These are phyloP conservation scores for Lactarius tabidus DNA, from an alignment of 768 basidiomycete species.

Conservation along the genomic window DNA sequence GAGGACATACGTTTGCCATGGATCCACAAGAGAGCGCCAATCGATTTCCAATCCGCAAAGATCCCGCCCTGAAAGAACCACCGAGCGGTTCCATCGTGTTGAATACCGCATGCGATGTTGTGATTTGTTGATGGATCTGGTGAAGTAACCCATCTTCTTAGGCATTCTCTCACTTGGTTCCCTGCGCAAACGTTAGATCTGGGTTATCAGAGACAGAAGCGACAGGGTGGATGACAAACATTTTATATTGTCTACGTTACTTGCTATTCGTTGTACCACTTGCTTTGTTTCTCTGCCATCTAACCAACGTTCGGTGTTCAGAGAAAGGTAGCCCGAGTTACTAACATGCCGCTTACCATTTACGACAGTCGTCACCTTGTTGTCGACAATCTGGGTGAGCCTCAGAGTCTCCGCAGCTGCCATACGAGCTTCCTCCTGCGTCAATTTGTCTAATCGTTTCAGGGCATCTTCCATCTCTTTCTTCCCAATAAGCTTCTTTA, in stretches of 20 bases:
- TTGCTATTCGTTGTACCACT: not conserved
- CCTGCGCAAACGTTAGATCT: not conserved
- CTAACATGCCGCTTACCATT: not conserved
- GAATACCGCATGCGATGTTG: not conserved
- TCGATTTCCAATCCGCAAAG: not conserved
- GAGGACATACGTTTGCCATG: not conserved
- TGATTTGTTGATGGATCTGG: slow-evolving; percentile 1
- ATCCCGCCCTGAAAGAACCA: not conserved
- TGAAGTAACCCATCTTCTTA: not conserved
- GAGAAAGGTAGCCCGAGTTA: not conserved
- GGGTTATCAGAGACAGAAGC: too few species aligned
- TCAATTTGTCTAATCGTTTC: not conserved
- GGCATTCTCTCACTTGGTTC: not conserved
- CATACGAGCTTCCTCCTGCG: not conserved
- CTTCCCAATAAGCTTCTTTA: not conserved
- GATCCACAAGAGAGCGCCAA: not conserved
- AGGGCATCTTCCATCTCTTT: not conserved
- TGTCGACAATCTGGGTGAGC: not conserved
- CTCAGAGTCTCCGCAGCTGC: not conserved
- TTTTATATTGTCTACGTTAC: not conserved
- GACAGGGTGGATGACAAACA: not conserved
- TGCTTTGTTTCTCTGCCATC: not conserved
- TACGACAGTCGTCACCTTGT: too few species aligned
- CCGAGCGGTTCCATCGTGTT: not conserved
- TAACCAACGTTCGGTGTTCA: not conserved